These are phyloP conservation scores for Rosa rugosa DNA, from an alignment of 306 rosid genomes.

Conservation along the genomic window DNA sequence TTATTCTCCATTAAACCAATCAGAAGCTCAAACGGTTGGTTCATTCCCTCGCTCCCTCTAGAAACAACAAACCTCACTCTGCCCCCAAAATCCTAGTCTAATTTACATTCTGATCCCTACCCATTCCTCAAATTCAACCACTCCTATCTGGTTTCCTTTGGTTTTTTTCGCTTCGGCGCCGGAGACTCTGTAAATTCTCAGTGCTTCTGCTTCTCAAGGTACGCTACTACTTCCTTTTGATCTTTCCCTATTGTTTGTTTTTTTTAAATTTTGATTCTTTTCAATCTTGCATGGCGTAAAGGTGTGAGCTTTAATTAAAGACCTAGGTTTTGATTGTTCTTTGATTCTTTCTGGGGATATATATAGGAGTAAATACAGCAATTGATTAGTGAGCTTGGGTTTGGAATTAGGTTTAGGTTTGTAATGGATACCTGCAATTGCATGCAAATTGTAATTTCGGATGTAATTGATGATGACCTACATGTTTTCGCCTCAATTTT, in stretches of 20 bases:
- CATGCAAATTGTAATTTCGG: background rate
- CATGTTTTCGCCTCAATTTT: background rate
- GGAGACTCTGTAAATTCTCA: conserved; percentile 1
- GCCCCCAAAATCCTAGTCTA: background rate
- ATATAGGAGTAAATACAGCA: background rate
- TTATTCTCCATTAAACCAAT: background rate
- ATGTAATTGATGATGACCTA: background rate
- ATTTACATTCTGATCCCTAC: background rate
- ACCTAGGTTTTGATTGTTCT: background rate
- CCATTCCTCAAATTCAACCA: background rate
- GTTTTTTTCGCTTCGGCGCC: background rate
- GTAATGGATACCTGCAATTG: background rate
- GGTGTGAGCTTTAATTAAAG: background rate
- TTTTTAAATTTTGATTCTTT: background rate
- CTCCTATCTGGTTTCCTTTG: background rate
- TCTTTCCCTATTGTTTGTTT: background rate
- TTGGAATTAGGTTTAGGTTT: background rate
- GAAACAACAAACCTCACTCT: background rate
- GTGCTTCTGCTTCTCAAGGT: conserved; percentile 19
- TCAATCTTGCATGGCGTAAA: background rate
- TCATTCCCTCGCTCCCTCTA: background rate
- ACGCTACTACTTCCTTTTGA: background rate
- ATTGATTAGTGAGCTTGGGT: background rate
- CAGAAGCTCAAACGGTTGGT: conserved; percentile 6
- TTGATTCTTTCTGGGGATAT: background rate